Base-by-base conservation (phyloP, 1,284 basidiomycete species). In the Cystobasidiaceae sp. region DNA sequence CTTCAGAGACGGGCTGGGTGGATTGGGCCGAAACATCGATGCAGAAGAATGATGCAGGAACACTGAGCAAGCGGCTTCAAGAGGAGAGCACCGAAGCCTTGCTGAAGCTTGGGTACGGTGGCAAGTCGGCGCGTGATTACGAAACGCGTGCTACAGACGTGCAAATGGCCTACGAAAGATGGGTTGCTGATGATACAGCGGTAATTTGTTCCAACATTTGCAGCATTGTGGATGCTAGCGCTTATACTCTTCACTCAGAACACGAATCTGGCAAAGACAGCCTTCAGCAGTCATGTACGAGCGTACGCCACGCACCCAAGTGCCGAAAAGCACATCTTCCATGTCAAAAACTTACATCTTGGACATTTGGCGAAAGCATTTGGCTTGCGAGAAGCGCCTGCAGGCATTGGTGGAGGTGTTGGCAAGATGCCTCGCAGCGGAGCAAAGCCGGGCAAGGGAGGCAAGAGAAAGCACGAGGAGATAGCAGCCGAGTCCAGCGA, bases 331-430 rank as follows among this genome's bases (percentile, higher is more conserved):
- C 85, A 89, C 68, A 90, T 96, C 66, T 98, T 99, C 81, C 93
- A 97, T 77, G 86, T 97, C 61, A 87, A 89, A 33, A 84, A 92
- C 71, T 81, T 98, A 8, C 96, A 99, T 75, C 83, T 97, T 43
- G 96, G 96, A 0, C 96, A 99, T 80, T 78, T 98, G 23, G 94
- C 96, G 39, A 98, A 99, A 78, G 85, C 92, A 0, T 99, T 98
- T 74, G 93, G 91, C 0, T 81, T 98, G 55, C 86, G 96, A 37
- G 94, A 97, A 68, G 90, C 94, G 1, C 96, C 96, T 0, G 87
- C 83, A 30, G 78, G 84, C 1, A 83, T 91, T 46, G 73, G 76
- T 13, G 50, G 55, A 23, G 70, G 66, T n/a, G n/a, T n/a, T n/a
- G n/a, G n/a, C n/a, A n/a, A n/a, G n/a, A n/a, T n/a, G 56, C 46